Evolutionary conservation across 2,329 filamentous ascomycete genomes (phyloP), one percentile per base, ranked within the genome.

Genomic region (Westerdykella sp.): DNA sequence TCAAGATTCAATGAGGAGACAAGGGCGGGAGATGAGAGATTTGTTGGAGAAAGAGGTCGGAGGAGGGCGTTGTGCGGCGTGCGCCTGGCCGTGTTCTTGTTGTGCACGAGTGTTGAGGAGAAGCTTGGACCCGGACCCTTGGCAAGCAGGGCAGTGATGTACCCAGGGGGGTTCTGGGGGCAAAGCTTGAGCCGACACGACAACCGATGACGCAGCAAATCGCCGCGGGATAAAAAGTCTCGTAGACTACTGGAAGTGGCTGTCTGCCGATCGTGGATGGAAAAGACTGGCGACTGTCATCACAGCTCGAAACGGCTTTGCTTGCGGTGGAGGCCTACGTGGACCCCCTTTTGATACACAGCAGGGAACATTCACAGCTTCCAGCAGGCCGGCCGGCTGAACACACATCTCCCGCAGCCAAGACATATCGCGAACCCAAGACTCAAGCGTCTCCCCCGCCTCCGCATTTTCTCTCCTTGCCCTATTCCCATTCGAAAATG

Each of bases 341-440:
- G 25, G 9, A 28, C 25, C 11, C 11, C 25, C 6, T 28, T 28
- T 12, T 16, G 18, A 22, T 15, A 25, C n/a, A n/a, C n/a, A 11
- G 28, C 4, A n/a, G 16, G 11, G 7, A 37, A 23, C 40, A 28
- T 21, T 21, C 18, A 21, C 18, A n/a, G n/a, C 18, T 6, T 21
- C 18, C 25, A 28, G 25, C 25, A 28, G 25, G 11, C 25, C 3
- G 25, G 18, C 18, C 25, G 25, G 25, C 25, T 28, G 25, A 28
- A 28, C 25, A 9, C 25, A 28, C 25, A 28, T 28, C 25, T 28
- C 25, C 11, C 32, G 32, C 15, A 30, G 47, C 47, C 48, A 50
- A 50, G 50, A 14, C 2, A 14, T 9, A 12, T 42, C 32, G 40
- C 44, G 44, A 46, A 40, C 30, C 41, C 44, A 47, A 47, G 44